Base-by-base conservation (phyloP, 495 filamentous ascomycete genomes). In the Astrothelium macrocarpum region DNA sequence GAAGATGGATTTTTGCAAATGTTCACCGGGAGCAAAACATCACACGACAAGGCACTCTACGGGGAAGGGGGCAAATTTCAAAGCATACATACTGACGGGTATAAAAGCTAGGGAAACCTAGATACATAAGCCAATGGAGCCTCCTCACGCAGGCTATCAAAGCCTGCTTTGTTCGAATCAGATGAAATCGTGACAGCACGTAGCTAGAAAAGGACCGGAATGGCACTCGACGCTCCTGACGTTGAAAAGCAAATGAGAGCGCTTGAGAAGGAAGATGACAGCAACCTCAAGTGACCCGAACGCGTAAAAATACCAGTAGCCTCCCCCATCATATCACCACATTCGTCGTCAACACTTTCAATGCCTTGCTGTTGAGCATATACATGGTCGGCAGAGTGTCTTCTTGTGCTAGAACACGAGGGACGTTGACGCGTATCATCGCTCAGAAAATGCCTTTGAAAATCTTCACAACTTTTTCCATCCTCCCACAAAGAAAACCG, bases 151-250 rank as follows among this genome's bases (percentile, higher is more conserved):
- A 26, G 49, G 29, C 49, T 56, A 12, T 56, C 23, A 29, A 29
- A 56, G 49, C 16, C 2, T 26, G 25, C 25, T 20, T 29, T 20
- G 11, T 11, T 16, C 25, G 20, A 56, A 56, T 4, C 5, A 28
- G 49, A 56, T 28, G 23, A 9, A 11, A 1, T n/a, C 49, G 9
- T 29, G 25, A 16, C 34, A 5, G 34, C 5, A 5, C 34, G 20
- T 56, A 56, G 20, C 49, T 56, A 5, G 45, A 49, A 49, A n/a
- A 49, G 45, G 45, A 49, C 45, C 12, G 49, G n/a, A 56, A 39
- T 2, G 25, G 9, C 25, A 25, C 49, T 9, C 25, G 2, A 28
- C 49, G 49, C 49, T 56, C 25, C 9, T 9, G 16, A 56, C 29
- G 9, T 1, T 9, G 20, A 26, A 56, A 56, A 56, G 23, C 20